phyloP scores from a whole-genome alignment of 164 flowering plant genomes.

The Warburgia ugandensis region DNA sequence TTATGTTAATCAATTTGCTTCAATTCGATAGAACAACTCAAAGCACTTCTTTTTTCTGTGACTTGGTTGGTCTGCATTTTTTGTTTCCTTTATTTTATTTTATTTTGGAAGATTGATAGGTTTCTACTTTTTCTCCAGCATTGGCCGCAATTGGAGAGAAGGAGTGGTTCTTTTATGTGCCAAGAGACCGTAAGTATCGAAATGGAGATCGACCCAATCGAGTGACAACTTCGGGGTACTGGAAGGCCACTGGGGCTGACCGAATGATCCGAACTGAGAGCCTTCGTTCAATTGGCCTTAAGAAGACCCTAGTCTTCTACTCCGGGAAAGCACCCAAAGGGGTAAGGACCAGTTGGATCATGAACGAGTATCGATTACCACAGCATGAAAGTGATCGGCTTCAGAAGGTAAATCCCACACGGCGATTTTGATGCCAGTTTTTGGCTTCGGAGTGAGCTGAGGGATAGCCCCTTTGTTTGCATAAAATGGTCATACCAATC shows the following conservation, averaged over 20 bases:
- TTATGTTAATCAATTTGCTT: no score
- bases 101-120: background rate
- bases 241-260: constrained; percentile 99
- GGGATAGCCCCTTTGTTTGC: background rate
- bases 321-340: constrained; percentile 98
- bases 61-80: background rate
- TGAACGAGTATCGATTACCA: constrained; percentile 95
- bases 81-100: background rate
- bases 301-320: constrained; percentile 97
- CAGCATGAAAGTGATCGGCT: constrained; percentile 70
- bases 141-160: constrained; percentile 96
- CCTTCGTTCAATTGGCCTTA: constrained; percentile 63
- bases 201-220: constrained; percentile 96
- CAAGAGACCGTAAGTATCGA: constrained; percentile 84
- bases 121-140: constrained; percentile 28
- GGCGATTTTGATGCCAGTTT: no score
- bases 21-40: no score
- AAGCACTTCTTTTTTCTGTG: background rate
- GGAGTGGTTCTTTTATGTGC: constrained; percentile 97
- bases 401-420: constrained; percentile 46
- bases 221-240: constrained; percentile 91
- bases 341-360: constrained; percentile 88
- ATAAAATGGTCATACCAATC: background rate
- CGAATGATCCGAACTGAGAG: constrained; percentile 70
- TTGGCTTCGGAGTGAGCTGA: background rate